Conservation (phyloP, 371 early-diverging fungal genomes). For the Apophysomyces elegans region DNA sequence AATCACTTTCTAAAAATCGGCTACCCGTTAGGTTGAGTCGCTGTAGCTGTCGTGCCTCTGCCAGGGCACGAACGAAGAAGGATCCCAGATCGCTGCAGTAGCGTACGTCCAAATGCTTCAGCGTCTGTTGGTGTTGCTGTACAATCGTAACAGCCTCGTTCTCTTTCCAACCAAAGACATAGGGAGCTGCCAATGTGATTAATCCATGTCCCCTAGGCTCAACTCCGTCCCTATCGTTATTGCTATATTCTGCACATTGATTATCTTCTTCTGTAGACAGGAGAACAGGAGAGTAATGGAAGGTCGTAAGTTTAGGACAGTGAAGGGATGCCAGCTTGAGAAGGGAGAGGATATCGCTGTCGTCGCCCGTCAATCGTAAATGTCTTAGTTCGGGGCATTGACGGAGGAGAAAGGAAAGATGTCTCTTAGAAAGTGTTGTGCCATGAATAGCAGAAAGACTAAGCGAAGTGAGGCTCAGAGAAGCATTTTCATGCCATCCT, state of each 20-base stretch:
- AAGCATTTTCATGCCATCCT: too few relatives aligned
- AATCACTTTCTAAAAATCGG: background rate
- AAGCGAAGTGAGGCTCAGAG: background rate
- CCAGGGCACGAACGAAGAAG: background rate
- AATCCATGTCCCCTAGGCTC: too few relatives aligned
- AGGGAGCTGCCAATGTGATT: background rate
- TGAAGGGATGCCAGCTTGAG: background rate
- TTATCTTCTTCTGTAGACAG: background rate
- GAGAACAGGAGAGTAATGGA: background rate
- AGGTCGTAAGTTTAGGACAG: background rate
- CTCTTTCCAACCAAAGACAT: background rate
- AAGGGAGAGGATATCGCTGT: background rate
- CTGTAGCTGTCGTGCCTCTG: background rate
- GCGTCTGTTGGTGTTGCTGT: background rate
- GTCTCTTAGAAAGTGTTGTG: background rate
- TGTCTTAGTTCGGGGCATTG: background rate
- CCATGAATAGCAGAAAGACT: background rate
- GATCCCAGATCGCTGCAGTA: background rate
- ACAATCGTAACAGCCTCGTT: background rate
- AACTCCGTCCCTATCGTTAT: too few relatives aligned
- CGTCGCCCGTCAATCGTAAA: background rate
- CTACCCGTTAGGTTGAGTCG: background rate
- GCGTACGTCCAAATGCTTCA: background rate
- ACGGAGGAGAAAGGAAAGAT: background rate
- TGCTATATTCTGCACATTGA: background rate